These are phyloP conservation scores for Leccinum pachyderme DNA, from an alignment of 1,284 basidiomycete species.

Conservation along the genomic window DNA sequence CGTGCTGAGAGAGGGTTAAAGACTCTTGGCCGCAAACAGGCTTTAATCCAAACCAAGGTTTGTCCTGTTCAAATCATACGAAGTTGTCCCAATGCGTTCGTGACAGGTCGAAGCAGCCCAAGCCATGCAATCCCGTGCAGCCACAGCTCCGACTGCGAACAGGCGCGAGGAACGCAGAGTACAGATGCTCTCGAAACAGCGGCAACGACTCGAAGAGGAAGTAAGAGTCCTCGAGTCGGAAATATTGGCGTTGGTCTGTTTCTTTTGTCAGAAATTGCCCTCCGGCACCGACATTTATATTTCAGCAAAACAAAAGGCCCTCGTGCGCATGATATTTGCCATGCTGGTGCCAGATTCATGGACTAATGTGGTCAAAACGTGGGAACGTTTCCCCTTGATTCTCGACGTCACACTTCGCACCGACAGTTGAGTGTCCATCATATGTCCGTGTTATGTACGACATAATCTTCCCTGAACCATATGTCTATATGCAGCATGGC, in stretches of 20 bases:
- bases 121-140: conserved; percentile 39
- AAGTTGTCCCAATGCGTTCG: background rate
- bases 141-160: conserved; percentile 52
- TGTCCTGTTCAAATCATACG: background rate
- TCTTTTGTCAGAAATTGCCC: background rate
- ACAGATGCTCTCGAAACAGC: conserved; percentile 60
- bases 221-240: conserved; percentile 55
- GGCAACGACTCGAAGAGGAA: conserved; percentile 60
- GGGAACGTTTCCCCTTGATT: background rate
- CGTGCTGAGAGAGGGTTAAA: conserved; percentile 68
- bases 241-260: conserved; percentile 51
- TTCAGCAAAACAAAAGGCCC: conserved; percentile 26
- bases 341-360: background rate
- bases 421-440: background rate
- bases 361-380: background rate
- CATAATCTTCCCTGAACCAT: background rate
- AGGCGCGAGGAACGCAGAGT: conserved; percentile 63
- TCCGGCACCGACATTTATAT: background rate
- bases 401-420: background rate
- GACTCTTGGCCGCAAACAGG: conserved; percentile 56
- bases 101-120: conserved; percentile 52
- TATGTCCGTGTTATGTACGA: background rate
- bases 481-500: background rate
- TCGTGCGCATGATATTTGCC: background rate
- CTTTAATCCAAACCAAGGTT: conserved; percentile 59